These are phyloP conservation scores for Lagenidium sp. DNA, from an alignment of 352 stramenopile genomes.

Conservation along the genomic window DNA sequence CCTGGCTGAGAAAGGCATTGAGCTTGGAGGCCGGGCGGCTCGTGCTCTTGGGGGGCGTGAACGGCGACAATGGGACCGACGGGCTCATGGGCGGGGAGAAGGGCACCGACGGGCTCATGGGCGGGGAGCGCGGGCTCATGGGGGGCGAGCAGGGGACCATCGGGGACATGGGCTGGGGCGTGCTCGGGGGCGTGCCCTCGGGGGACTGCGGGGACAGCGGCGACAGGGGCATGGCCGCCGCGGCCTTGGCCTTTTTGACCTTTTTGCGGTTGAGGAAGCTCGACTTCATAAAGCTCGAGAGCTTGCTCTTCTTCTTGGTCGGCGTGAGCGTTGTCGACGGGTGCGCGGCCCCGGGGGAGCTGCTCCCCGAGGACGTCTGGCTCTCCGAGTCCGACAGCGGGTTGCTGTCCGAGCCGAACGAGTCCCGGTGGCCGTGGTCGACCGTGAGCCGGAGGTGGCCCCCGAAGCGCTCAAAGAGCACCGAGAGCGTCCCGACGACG, in stretches of 20 bases:
- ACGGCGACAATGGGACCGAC: conserved; percentile 17
- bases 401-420: conserved; percentile 46
- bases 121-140: too few species aligned
- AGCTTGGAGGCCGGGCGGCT: conserved; percentile 45
- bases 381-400: conserved; percentile 67
- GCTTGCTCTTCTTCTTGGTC: conserved; percentile 69
- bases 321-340: conserved; percentile 27
- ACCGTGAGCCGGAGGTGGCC: conserved; percentile 12
- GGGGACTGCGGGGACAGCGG: conserved; percentile 10
- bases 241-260: conserved; percentile 19
- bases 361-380: conserved; percentile 49
- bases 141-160: conserved; percentile 21
- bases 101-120: conserved; percentile 32
- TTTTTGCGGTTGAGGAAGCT: conserved; percentile 72
- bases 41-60: conserved; percentile 13
- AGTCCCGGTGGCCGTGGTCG: conserved; percentile 26
- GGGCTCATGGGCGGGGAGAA: conserved; percentile 37
- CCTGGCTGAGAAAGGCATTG: conserved; percentile 72
- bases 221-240: background rate
- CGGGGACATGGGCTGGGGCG: conserved; percentile 42
- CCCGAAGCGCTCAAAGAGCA: conserved; percentile 79
- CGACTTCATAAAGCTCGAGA: conserved; percentile 74
- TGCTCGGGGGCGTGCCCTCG: conserved; percentile 45
- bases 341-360: conserved; percentile 22
- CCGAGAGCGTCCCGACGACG: conserved; percentile 70